Evolutionary conservation across 1,139 yeast species (phyloP).

Genomic region (Lizanozyma gosingica): DNA sequence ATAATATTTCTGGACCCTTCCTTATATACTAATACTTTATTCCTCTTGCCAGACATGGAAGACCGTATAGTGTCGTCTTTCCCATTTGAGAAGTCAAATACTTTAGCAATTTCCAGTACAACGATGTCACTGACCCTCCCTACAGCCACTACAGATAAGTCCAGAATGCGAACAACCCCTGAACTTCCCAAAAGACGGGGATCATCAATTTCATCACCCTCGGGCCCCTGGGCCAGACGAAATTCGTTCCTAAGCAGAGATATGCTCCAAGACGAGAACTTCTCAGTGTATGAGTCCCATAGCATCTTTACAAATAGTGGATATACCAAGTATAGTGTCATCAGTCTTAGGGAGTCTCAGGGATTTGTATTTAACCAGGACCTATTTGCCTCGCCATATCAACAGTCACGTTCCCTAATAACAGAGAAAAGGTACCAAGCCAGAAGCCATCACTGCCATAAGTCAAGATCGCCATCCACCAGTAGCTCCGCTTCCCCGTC

Average conservation of each 20-base stretch:
- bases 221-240: slow-evolving; percentile 51
- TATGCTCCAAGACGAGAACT: slow-evolving; percentile 56
- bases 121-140: too few relatives aligned
- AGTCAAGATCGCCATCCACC: neutral
- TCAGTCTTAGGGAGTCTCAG: slow-evolving; percentile 54
- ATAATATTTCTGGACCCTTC: too few relatives aligned
- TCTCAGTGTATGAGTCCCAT: slow-evolving; percentile 45
- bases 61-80: too few relatives aligned
- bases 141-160: too few relatives aligned
- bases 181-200: slow-evolving; percentile 15
- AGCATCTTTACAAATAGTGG: slow-evolving; percentile 20
- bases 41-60: too few relatives aligned
- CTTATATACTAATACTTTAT: too few relatives aligned
- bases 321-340: slow-evolving; percentile 25
- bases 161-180: too few relatives aligned
- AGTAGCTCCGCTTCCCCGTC: neutral
- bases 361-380: slow-evolving; percentile 73
- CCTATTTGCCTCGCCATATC: slow-evolving; percentile 58
- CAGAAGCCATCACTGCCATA: too few relatives aligned
- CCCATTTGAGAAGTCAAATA: too few relatives aligned
- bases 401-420: slow-evolving; percentile 43
- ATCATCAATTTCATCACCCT: slow-evolving; percentile 39
- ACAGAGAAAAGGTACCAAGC: slow-evolving; percentile 23
- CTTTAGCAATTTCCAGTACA: too few relatives aligned
- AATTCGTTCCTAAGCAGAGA: slow-evolving; percentile 51